Evolutionary conservation across 2,329 filamentous ascomycete genomes (phyloP), one percentile per base, ranked within the genome.

Genomic region (Pseudogymnoascus sp.): DNA sequence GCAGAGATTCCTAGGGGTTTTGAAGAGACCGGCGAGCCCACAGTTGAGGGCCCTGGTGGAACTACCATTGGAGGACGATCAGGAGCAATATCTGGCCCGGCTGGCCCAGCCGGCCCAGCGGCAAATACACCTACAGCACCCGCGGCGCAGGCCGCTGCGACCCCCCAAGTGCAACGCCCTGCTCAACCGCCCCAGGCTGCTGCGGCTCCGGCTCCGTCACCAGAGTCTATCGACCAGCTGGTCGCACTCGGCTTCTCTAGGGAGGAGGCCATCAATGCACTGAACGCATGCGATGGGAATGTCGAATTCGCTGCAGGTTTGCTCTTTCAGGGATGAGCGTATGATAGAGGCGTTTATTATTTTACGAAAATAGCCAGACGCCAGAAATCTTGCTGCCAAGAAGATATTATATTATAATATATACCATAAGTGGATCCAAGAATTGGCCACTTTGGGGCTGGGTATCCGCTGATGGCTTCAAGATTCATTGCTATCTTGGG

Each of bases 1-100:
- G 88, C 89, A 2, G 93, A 99, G 66, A 96, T 97, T 59, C 94
- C 94, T n/a, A 95, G 88, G 73, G 84, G 87, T 54, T 80, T 85
- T 43, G 89, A 92, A 67, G 87, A 89, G 63, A 82, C 87, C 59
- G 82, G 89, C 61, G 93, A 97, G 75, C 92, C 92, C 4, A 91
- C 88, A 12, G 84, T 97, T 57, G 82, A 86, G 47, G 94, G 94
- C 0, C 90, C 92, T 0, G 89, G 88, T 38, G 93, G 92, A n/a
- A 95, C 90, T 9, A 86, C 90, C 57, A 91, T 97, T 64, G 93
- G 93, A 43, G 87, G 88, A 57, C 84, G 86, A 61, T 89, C 92
- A 2, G 94, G 94, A 14, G 91, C 88, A 25, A 84, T 94, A 20
- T 83, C 81, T 54, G 70, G 71, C 20, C 67, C 72, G 18, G 64